Percentiles rank a stretch among this genome's conserved stretches.
Evolutionary conservation across 2,329 filamentous ascomycete genomes (phyloP).

Genomic region (Neocatenulostroma microsporum): DNA sequence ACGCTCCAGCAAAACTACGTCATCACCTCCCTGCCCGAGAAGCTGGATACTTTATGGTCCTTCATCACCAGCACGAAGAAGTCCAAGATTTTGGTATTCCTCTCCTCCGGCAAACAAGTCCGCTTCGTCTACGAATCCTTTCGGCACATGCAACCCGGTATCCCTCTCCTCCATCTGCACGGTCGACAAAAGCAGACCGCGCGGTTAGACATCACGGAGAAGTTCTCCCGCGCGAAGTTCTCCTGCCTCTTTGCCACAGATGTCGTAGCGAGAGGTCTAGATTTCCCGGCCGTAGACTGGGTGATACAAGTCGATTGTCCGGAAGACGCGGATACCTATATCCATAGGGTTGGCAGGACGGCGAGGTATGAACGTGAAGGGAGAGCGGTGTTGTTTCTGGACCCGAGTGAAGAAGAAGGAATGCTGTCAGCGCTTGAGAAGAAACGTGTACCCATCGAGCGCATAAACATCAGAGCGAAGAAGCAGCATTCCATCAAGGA

Average conservation of each 20-base stretch:
- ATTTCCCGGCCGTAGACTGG: conserved; percentile 96
- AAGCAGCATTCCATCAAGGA: conserved; percentile 82
- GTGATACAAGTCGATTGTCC: conserved; percentile 98
- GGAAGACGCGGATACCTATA: conserved; percentile 95
- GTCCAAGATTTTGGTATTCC: conserved; percentile 88
- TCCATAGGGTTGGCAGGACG: conserved; percentile 89
- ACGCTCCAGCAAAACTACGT: conserved; percentile 88
- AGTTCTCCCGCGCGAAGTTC: conserved; percentile 71
- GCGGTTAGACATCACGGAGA: conserved; percentile 75
- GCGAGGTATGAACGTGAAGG: conserved; percentile 88
- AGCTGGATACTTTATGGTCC: conserved; percentile 84
- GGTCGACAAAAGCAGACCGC: conserved; percentile 89
- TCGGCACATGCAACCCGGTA: conserved; percentile 86
- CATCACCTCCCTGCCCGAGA: conserved; percentile 73
- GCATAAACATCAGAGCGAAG: conserved; percentile 77
- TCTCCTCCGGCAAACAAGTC: conserved; percentile 93
- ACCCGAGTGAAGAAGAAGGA: conserved; percentile 85
- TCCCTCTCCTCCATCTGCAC: conserved; percentile 84
- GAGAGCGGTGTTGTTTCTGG: conserved; percentile 80
- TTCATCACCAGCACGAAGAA: conserved; percentile 89
- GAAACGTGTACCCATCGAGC: conserved; percentile 82
- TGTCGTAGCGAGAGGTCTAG: conserved; percentile 84
- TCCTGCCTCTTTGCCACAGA: conserved; percentile 93
- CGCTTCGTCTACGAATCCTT: conserved; percentile 93
- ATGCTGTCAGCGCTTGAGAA: conserved; percentile 78